Percentiles rank a stretch among this genome's conserved stretches.
phyloP scores from a whole-genome alignment of 2,329 filamentous ascomycete genomes.

The Magnaporthiopsis incrustans region DNA sequence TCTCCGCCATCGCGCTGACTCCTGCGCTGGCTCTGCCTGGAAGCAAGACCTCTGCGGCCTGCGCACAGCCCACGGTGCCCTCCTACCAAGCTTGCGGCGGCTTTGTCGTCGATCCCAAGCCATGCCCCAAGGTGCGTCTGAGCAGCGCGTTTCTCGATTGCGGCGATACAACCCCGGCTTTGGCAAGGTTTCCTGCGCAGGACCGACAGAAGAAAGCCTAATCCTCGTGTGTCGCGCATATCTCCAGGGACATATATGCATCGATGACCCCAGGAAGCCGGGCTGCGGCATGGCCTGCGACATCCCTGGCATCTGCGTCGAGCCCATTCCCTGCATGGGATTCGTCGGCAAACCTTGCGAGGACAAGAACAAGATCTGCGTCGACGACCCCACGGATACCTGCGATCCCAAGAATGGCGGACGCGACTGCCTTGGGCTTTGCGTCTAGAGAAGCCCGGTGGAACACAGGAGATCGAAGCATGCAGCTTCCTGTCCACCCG shows the following conservation, averaged over 20 bases:
- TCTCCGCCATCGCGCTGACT: background rate
- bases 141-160: background rate
- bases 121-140: background rate
- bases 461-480: too few relatives aligned
- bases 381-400: constrained; percentile 33
- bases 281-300: constrained; percentile 16
- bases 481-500: too few relatives aligned
- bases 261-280: constrained; percentile 16
- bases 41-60: background rate
- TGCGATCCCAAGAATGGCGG: constrained; percentile 30
- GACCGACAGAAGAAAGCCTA: background rate
- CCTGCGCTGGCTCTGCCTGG: background rate
- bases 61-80: background rate
- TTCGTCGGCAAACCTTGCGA: constrained; percentile 28
- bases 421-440: constrained; percentile 34
- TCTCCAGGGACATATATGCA: constrained; percentile 15
- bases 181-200: too few relatives aligned
- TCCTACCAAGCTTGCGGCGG: background rate
- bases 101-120: background rate
- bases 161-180: too few relatives aligned
- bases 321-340: constrained; percentile 27
- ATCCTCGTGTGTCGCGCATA: constrained; percentile 3
- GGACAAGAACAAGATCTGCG: constrained; percentile 23
- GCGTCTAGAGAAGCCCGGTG: constrained; percentile 15
- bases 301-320: constrained; percentile 19